Evolutionary conservation across 2,329 filamentous ascomycete species (phyloP), one percentile per base, ranked within the genome.

Genomic region (Claviceps cyperi): DNA sequence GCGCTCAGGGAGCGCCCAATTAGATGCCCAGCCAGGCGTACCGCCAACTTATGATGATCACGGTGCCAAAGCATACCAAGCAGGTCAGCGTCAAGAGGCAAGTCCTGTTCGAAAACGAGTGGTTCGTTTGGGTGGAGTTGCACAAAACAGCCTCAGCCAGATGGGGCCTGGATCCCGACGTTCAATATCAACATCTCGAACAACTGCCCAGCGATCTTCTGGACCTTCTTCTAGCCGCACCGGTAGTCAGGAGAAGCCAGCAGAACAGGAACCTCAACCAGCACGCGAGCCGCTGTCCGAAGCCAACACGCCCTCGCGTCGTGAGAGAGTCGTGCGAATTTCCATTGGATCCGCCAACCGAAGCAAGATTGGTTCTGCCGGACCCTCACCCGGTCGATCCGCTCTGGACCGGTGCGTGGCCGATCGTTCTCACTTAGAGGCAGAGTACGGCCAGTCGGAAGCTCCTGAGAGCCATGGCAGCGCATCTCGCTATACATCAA

Each of bases 61-160:
- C 36, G 38, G 15, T n/a, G 39, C 17, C 21, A 51, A 51, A 36
- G 32, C 49, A 17, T 35, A 35, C 49, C 46, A 53, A 15, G 47
- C 51, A 36, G 45, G 43, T 19, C 51, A 53, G 47, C 75, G 70
- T 48, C 66, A 69, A 44, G 75, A 77, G 40, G 66, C 64, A 49
- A 79, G 75, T 56, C 77, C 77, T 0, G 66, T 70, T 2, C 69
- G 76, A 53, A 80, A 78, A 59, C 68, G 77, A 40, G 73, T 81
- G 32, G 75, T 81, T 15, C 72, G 77, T 14, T 64, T 81, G 17
- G 79, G 75, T 60, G 71, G 71, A 51, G 69, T 72, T 1, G 69
- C 75, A 22, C 69, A 71, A 47, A 70, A 70, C 47, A 70, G 67
- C 51, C 58, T 71, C 17, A 65, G 57, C 53, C 69, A 70, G 53